A percentile compares a stretch with the other conserved stretches of the same genome.
phyloP scores from a whole-genome alignment of 257 asterid genomes.

The Przewalskia tangutica region DNA sequence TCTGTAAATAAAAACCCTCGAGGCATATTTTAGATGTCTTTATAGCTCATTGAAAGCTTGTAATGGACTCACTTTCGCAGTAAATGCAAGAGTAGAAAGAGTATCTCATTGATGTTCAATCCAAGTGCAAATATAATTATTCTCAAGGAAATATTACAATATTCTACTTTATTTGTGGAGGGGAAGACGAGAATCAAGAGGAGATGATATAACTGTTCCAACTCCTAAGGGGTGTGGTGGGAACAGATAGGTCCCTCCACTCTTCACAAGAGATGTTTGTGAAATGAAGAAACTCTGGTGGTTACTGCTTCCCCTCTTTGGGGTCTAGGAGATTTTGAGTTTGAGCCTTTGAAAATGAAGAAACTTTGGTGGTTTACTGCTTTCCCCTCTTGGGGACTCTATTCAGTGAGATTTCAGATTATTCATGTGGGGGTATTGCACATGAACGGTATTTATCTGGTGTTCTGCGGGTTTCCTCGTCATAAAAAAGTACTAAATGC shows the following conservation, averaged over 20 bases:
- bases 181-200: background rate
- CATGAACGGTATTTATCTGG: too few relatives aligned
- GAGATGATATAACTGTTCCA: background rate
- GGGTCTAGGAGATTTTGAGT: too few relatives aligned
- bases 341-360: too few relatives aligned
- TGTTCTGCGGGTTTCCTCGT: too few relatives aligned
- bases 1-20: background rate
- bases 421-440: too few relatives aligned
- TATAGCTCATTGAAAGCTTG: background rate
- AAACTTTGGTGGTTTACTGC: too few relatives aligned
- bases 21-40: background rate
- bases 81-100: background rate
- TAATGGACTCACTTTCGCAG: background rate
- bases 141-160: background rate
- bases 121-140: background rate
- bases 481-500: too few relatives aligned
- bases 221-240: background rate
- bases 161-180: background rate
- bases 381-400: too few relatives aligned
- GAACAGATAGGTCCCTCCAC: background rate
- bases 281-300: too few relatives aligned
- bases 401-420: too few relatives aligned
- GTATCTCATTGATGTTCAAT: background rate
- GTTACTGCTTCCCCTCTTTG: too few relatives aligned
- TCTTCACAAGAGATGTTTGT: background rate